Evolutionary conservation across 192 early-diverging fungal genomes (phyloP), one percentile per base, ranked within the genome.

Genomic region (Coemansia asiatica): DNA sequence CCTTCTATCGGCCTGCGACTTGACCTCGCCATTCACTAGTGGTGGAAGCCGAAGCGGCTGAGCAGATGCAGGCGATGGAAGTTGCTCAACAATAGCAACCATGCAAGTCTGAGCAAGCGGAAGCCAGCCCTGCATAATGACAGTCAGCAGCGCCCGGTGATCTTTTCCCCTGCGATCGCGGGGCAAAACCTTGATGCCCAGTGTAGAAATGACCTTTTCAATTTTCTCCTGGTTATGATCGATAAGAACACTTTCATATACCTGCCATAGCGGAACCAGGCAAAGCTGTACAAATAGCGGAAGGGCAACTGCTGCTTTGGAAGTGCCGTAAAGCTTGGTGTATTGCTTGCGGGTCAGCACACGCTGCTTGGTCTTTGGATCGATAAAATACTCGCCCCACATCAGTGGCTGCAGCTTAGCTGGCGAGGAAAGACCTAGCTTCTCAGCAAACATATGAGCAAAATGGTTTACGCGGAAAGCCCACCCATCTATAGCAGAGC

Each of bases 371-470:
- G 91, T 89, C 79, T 98, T 98, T 31, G 94, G 90, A 66, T 99
- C 97, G 63, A 98, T 85, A 81, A 93, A 99, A 74, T 88, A 98
- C 62, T 98, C 92, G 15, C 97, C 97, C 97, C 97, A 99, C 60
- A 99, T 84, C 31, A 91, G 87, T 63, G 90, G 90, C 60, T 88
- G 86, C 40, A 99, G 80, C 55, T 74, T 76, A 27, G 64, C 63
- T 12, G 79, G 63, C 36, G 80, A 71, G 0, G 71, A 44, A 2
- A 80, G 47, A 6, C 80, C 80, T 44, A 99, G 85, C 70, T 95
- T 96, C 18, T 88, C 83, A 6, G 95, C 90, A 81, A 97, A 99
- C 10, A 97, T 82, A 12, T 80, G 82, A 0, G 96, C 94, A 87
- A 99, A 99, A 67, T 97, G 93, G 55, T 92, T 88, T 26, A 91